Percentiles rank a stretch among this genome's conserved stretches.
Evolutionary conservation across 805 yeast species (phyloP).

Genomic region (Hemisphaericaspora nanyangensis): DNA sequence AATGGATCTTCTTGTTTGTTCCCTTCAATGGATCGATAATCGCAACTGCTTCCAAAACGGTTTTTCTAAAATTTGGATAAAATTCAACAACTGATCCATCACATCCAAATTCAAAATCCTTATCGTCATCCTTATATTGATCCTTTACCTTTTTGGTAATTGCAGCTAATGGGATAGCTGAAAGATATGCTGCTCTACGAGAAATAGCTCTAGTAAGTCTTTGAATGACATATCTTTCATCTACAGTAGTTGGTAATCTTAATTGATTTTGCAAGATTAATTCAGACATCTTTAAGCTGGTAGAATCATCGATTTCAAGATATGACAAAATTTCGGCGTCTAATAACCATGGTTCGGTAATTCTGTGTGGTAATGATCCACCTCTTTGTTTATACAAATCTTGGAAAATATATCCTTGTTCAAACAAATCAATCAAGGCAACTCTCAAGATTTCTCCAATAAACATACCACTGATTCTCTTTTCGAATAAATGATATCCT

Average conservation of each 20-base stretch:
- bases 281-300: conserved; percentile 67
- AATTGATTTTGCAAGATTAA: conserved; percentile 61
- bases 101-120: conserved; percentile 87
- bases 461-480: conserved; percentile 89
- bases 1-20: conserved; percentile 67
- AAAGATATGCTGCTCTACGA: conserved; percentile 81
- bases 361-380: conserved; percentile 53
- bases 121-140: conserved; percentile 43
- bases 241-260: conserved; percentile 63
- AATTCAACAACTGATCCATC: conserved; percentile 94
- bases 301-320: conserved; percentile 80
- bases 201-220: conserved; percentile 74
- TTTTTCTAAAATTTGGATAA: conserved; percentile 84
- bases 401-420: conserved; percentile 52
- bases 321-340: conserved; percentile 82
- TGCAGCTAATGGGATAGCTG: conserved; percentile 89
- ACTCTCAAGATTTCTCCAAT: conserved; percentile 86
- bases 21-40: conserved; percentile 69
- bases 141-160: conserved; percentile 67
- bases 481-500: conserved; percentile 89
- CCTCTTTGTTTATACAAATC: conserved; percentile 45
- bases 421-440: conserved; percentile 63
- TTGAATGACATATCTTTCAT: conserved; percentile 75
- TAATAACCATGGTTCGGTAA: conserved; percentile 72
- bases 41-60: conserved; percentile 74